These are phyloP conservation scores for Mariannaea elegans DNA, from an alignment of 2,329 filamentous ascomycete species.

Conservation along the genomic window DNA sequence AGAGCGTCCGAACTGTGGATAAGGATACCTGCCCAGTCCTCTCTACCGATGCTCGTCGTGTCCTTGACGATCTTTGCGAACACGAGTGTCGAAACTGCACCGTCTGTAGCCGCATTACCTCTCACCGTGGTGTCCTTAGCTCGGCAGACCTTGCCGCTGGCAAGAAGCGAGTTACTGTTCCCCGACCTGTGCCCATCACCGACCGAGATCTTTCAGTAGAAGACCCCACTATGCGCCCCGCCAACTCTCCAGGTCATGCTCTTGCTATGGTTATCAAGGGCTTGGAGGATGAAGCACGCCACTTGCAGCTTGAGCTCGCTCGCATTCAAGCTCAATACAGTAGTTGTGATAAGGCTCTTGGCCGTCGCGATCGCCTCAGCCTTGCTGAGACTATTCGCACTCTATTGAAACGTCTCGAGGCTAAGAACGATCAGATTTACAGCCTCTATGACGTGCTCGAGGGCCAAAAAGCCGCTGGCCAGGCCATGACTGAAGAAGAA, in stretches of 20 bases:
- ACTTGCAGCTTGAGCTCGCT: constrained; percentile 76
- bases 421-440: constrained; percentile 83
- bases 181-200: constrained; percentile 73
- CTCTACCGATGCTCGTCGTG: constrained; percentile 60
- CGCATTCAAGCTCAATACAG: constrained; percentile 70
- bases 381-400: constrained; percentile 69
- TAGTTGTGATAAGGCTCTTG: constrained; percentile 71
- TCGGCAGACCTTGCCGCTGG: constrained; percentile 49
- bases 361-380: constrained; percentile 69
- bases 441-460: constrained; percentile 84
- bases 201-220: constrained; percentile 62
- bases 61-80: constrained; percentile 62
- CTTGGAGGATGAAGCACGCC: constrained; percentile 80
- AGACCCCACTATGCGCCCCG: constrained; percentile 69
- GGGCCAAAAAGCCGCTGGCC: constrained; percentile 74
- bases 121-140: constrained; percentile 51
- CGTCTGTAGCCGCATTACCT: constrained; percentile 64
- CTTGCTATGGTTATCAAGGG: constrained; percentile 86
- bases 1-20: constrained; percentile 37
- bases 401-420: constrained; percentile 71
- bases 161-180: constrained; percentile 69
- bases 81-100: constrained; percentile 67
- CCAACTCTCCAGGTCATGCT: constrained; percentile 75
- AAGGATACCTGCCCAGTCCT: constrained; percentile 54
- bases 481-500: constrained; percentile 69